These are phyloP conservation scores for Hemerocallis citrina DNA, from an alignment of 106 monocot species.

Conservation along the genomic window DNA sequence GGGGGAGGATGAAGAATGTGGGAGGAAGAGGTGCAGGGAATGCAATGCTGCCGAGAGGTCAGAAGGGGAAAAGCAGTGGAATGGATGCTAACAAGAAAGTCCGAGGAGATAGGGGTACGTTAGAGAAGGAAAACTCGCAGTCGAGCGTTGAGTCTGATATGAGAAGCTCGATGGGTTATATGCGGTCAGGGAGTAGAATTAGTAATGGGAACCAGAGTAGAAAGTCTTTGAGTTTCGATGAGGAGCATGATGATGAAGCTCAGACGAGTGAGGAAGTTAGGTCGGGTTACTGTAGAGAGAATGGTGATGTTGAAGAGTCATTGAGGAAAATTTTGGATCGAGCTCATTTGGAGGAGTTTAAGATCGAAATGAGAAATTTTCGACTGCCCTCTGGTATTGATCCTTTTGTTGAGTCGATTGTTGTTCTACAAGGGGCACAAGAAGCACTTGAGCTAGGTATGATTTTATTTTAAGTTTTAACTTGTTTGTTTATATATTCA, in stretches of 20 bases:
- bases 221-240: slow-evolving; percentile 24
- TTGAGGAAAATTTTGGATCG: slow-evolving; percentile 17
- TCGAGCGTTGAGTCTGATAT: slow-evolving; percentile 66
- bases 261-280: slow-evolving; percentile 27
- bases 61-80: slow-evolving; percentile 26
- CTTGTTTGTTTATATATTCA: not conserved
- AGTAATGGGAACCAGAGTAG: slow-evolving; percentile 37
- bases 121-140: slow-evolving; percentile 50
- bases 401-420: slow-evolving; percentile 46
- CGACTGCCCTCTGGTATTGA: slow-evolving; percentile 25
- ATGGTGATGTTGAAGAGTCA: slow-evolving; percentile 25
- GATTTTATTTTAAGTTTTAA: not conserved
- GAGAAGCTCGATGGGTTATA: slow-evolving; percentile 29
- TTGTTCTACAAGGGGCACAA: slow-evolving; percentile 53
- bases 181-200: slow-evolving; percentile 10
- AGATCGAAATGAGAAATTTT: slow-evolving; percentile 18
- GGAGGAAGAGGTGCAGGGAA: slow-evolving; percentile 27
- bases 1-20: slow-evolving; percentile 19
- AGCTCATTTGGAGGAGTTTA: slow-evolving; percentile 15
- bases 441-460: slow-evolving; percentile 87
- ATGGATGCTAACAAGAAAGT: slow-evolving; percentile 29
- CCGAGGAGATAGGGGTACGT: slow-evolving; percentile 17
- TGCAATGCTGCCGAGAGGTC: slow-evolving; percentile 22
- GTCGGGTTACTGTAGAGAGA: slow-evolving; percentile 32
- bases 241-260: slow-evolving; percentile 37